These are phyloP conservation scores for Haematococcus sp. DNA, from an alignment of 139 green algal species.

Conservation along the genomic window DNA sequence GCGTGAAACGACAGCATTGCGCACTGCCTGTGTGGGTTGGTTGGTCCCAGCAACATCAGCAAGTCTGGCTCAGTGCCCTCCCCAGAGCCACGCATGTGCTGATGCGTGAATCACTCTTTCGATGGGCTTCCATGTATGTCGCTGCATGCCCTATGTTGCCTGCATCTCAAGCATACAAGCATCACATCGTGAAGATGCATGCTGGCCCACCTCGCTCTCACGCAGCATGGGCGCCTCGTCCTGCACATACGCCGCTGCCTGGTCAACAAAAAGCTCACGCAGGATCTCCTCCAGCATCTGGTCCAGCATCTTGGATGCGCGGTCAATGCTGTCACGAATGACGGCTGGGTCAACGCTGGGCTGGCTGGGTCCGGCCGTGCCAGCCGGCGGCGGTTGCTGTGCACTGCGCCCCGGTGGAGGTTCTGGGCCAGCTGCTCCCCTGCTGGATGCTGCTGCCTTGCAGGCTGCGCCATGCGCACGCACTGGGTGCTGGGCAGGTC, in stretches of 20 bases:
- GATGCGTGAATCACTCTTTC: not conserved
- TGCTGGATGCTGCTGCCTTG: no score
- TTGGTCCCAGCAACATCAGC: no score
- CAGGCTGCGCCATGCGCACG: no score
- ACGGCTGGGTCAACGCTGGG: not conserved
- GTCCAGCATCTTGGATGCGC: slow-evolving; percentile 38
- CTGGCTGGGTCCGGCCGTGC: not conserved
- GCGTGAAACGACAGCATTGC: slow-evolving; percentile 41
- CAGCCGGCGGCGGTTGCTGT: not conserved
- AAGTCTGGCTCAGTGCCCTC: no score
- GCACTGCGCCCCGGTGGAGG: not conserved
- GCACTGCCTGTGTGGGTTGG: slow-evolving; percentile 36
- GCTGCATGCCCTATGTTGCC: no score
- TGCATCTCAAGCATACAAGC: not conserved
- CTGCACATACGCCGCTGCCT: slow-evolving; percentile 33
- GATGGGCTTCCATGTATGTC: no score
- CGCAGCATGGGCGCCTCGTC: slow-evolving; percentile 16
- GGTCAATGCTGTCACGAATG: slow-evolving; percentile 26
- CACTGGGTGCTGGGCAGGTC: no score
- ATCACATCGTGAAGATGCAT: not conserved
- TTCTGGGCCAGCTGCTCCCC: slow-evolving; percentile 1
- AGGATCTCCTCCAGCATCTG: slow-evolving; percentile 55
- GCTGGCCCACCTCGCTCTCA: slow-evolving; percentile 7
- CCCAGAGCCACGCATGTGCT: no score
- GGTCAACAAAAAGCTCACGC: slow-evolving; percentile 42